phyloP scores from a whole-genome alignment of 805 yeast species.

The Yarrowia divulgata region DNA sequence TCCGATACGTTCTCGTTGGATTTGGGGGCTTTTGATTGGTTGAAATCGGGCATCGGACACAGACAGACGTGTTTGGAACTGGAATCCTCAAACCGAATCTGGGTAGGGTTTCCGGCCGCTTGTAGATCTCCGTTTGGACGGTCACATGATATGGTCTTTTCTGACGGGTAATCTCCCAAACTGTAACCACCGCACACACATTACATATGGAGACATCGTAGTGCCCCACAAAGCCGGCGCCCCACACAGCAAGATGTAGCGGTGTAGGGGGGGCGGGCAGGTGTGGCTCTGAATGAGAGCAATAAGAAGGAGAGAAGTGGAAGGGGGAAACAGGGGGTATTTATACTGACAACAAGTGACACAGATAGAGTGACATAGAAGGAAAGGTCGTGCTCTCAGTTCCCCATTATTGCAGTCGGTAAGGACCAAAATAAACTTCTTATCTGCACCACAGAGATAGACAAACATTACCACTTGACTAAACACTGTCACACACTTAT shows the following conservation, averaged over 20 bases:
- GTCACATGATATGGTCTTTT: slow-evolving; percentile 10
- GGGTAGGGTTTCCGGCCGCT: neutral
- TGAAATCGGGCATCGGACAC: no score
- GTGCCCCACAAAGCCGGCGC: slow-evolving; percentile 13
- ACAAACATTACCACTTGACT: slow-evolving; percentile 8
- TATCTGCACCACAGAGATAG: slow-evolving; percentile 35
- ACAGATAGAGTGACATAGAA: neutral
- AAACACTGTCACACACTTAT: neutral
- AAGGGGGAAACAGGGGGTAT: neutral
- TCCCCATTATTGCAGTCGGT: no score
- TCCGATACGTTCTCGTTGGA: neutral
- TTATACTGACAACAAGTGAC: neutral
- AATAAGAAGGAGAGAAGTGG: neutral
- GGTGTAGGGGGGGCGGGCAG: no score
- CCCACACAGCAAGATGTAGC: slow-evolving; percentile 4
- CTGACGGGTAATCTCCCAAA: slow-evolving; percentile 31
- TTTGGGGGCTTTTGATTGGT: neutral
- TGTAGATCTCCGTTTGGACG: neutral
- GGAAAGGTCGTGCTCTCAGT: no score
- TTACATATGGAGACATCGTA: slow-evolving; percentile 4
- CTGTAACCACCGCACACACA: neutral
- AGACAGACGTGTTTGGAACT: no score
- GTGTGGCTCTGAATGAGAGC: neutral
- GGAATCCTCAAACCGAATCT: neutral
- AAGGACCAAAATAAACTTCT: slow-evolving; percentile 10